Conservation (phyloP, 2,329 filamentous ascomycete species). For the Exophiala oligosperma region DNA sequence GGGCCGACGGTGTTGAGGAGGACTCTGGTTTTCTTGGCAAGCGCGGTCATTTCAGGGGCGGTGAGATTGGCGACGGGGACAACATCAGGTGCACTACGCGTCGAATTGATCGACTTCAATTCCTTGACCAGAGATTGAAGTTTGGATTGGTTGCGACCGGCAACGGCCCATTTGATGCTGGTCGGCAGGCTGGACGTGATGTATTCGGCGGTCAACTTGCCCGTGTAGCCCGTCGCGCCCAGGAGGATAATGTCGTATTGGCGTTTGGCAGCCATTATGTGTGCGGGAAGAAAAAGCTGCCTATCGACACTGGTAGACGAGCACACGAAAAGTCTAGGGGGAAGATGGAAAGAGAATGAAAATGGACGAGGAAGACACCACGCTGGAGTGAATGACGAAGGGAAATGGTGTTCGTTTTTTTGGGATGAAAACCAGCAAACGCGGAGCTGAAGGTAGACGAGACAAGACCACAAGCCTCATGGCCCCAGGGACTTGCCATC, state of each 20-base stretch:
- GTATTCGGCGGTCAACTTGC: constrained; percentile 72
- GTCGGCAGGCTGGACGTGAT: constrained; percentile 70
- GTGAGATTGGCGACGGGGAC: constrained; percentile 37
- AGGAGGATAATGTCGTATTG: constrained; percentile 67
- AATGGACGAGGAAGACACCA: not conserved
- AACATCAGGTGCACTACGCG: constrained; percentile 70
- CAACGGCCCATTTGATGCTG: constrained; percentile 82
- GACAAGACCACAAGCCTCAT: not conserved
- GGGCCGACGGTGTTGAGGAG: constrained; percentile 63
- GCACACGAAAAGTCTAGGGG: not conserved
- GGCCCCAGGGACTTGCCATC: not conserved
- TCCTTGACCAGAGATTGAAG: constrained; percentile 68
- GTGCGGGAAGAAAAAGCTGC: not conserved
- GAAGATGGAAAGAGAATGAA: not conserved
- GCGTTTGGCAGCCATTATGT: constrained; percentile 43
- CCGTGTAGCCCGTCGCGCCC: constrained; percentile 80
- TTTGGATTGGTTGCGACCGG: constrained; percentile 77
- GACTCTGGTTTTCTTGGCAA: constrained; percentile 58
- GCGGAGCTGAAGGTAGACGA: not conserved
- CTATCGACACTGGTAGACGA: not conserved
- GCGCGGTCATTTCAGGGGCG: constrained; percentile 49
- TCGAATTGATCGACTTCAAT: constrained; percentile 65
- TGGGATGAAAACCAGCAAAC: not conserved
- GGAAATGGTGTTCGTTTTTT: not conserved
- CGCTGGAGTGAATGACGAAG: not conserved